A percentile compares a stretch with the other conserved stretches of the same genome.
Evolutionary conservation across 257 asterid genomes (phyloP).

Genomic region (Fraxinus anomala): DNA sequence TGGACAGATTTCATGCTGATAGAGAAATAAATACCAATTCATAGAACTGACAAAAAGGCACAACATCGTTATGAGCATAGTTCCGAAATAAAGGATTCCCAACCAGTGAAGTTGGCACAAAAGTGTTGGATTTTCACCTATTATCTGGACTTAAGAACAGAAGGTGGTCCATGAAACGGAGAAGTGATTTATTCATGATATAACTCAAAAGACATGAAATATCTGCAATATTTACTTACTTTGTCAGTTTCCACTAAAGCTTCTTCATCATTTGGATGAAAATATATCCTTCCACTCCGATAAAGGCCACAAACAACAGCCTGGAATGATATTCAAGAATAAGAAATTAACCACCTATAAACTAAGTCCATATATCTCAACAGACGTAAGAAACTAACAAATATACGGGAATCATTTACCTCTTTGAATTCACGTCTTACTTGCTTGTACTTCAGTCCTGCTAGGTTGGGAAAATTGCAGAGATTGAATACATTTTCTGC

Average conservation of each 20-base stretch:
- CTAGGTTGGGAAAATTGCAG: constrained; percentile 74
- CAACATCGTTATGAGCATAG: not conserved
- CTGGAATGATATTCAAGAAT: constrained; percentile 39
- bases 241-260: constrained; percentile 66
- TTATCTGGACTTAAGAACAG: not conserved
- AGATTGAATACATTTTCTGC: constrained; percentile 98
- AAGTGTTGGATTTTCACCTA: not conserved
- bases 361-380: constrained; percentile 7
- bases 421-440: constrained; percentile 85
- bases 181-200: not conserved
- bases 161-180: not conserved
- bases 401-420: constrained; percentile 46
- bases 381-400: constrained; percentile 10
- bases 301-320: constrained; percentile 89
- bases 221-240: constrained; percentile 43
- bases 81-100: not conserved
- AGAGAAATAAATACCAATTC: not conserved
- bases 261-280: constrained; percentile 92
- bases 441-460: constrained; percentile 68
- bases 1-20: not conserved
- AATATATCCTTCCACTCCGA: constrained; percentile 66
- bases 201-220: not conserved
- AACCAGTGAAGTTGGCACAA: not conserved
- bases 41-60: not conserved
- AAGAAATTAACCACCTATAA: not conserved